phyloP scores from a whole-genome alignment of 2,329 filamentous ascomycete species.

The Fusarium irregulare region DNA sequence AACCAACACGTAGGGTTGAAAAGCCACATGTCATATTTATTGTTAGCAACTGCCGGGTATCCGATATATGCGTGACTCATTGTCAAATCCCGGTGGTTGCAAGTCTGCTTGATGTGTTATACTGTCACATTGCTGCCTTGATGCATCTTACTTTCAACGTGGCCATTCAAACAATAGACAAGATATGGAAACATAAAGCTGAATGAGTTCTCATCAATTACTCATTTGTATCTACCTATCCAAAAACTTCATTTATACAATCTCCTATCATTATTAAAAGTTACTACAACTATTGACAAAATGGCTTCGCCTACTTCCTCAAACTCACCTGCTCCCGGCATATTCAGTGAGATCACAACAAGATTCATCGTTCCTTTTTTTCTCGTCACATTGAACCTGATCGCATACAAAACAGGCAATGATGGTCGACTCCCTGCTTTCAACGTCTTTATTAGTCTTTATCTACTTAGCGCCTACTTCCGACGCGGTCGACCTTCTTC shows the following conservation, averaged over 20 bases:
- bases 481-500: neutral
- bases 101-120: neutral
- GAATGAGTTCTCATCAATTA: neutral
- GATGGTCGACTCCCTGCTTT: neutral
- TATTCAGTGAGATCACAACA: neutral
- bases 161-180: neutral
- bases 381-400: neutral
- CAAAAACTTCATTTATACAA: neutral
- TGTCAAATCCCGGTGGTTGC: neutral
- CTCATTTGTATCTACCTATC: neutral
- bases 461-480: conserved; percentile 1
- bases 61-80: neutral
- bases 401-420: neutral
- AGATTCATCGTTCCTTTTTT: neutral
- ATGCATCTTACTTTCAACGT: neutral
- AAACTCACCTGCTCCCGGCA: neutral
- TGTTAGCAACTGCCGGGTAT: neutral
- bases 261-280: neutral
- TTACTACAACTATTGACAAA: neutral
- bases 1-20: neutral
- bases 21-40: neutral
- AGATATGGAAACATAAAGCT: neutral
- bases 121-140: neutral
- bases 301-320: neutral
- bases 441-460: neutral